phyloP scores from a whole-genome alignment of 768 basidiomycete species.

The Thelephora ganbajun region DNA sequence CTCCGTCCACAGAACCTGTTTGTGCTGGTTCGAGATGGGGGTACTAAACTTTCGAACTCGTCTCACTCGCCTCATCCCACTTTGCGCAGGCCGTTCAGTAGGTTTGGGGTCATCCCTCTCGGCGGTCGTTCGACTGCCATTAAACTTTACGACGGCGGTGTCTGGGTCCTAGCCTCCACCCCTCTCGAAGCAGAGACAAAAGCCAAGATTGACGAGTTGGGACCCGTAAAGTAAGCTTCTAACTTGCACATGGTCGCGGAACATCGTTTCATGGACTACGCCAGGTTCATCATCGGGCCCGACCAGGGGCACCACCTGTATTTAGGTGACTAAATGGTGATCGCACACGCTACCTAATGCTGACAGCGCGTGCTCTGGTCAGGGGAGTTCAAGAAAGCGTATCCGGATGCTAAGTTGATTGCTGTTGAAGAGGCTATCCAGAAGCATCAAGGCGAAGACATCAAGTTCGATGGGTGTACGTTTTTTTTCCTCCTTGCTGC shows the following conservation, averaged over 20 bases:
- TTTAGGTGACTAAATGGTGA: conserved; percentile 25
- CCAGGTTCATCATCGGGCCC: conserved; percentile 43
- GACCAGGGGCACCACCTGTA: conserved; percentile 48
- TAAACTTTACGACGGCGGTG: conserved; percentile 46
- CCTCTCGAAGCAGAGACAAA: conserved; percentile 56
- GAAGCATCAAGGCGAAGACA: conserved; percentile 35
- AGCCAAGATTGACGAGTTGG: conserved; percentile 42
- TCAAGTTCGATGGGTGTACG: conserved; percentile 53
- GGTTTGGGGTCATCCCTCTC: conserved; percentile 54
- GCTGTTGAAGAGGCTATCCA: conserved; percentile 43
- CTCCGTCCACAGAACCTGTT: neutral
- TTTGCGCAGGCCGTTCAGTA: conserved; percentile 44
- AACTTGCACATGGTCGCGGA: neutral
- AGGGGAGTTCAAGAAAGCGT: conserved; percentile 57
- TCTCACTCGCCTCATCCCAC: too few relatives aligned
- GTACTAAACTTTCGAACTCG: too few relatives aligned
- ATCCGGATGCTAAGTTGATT: conserved; percentile 56
- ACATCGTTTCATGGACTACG: neutral
- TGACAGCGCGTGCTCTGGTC: neutral
- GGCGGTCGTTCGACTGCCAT: conserved; percentile 81
- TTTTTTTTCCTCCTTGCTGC: conserved; percentile 1
- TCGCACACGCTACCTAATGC: neutral
- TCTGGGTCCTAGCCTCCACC: conserved; percentile 78
- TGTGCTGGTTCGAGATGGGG: too few relatives aligned
- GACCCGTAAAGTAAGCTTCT: conserved; percentile 45